Base-by-base conservation (phyloP, 176 grass and related monocot genomes). In the Phyllostachys edulis region DNA sequence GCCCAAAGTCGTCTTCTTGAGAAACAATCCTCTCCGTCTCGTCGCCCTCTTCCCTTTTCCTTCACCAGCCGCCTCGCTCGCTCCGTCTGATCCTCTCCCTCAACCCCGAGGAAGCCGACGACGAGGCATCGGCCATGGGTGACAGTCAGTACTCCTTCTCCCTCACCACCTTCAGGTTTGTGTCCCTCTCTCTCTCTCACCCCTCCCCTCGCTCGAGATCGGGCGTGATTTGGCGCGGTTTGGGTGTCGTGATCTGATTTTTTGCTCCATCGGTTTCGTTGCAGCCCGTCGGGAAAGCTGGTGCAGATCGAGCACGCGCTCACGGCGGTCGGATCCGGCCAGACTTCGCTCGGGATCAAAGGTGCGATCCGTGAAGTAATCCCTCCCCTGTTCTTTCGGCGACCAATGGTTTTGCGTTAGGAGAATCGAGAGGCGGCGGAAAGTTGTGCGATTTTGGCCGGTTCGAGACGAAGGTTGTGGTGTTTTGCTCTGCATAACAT, bases 301-400 rank as follows among this genome's bases (percentile, higher is more conserved):
- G 96, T 99, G 66, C 93, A 99, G 86, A 99, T 96, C 85, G 93
- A 96, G 78, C 96, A 99, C 79, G 96, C 96, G 21, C 91, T 99
- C 51, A 95, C 78, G 65, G 93, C 96, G 4, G 96, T 99, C 34
- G 93, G 93, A 92, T 96, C 93, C 67, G 96, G 96, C 57, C 96
- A 99, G 85, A 99, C 96, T 9, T 99, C 96, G 46, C 96, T 99
- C 51, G 96, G 96, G 37, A 98, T 98, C 87, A 98, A 98, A 95
- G 96, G 96, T 95, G 71, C 67, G 41, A 68, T 36, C 41, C 24
- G 20, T 18, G 17, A 9, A 63, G 68, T 10, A 65, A 51, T 78
- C 10, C 2, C 12, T 59, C 42, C 52, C 8, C 29, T 14, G 7
- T 74, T 27, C 23, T 62, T 83, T 27, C 27, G 36, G 10, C 69